These are phyloP conservation scores for Leccinum subatratum DNA, from an alignment of 1,284 basidiomycete genomes.

Conservation along the genomic window DNA sequence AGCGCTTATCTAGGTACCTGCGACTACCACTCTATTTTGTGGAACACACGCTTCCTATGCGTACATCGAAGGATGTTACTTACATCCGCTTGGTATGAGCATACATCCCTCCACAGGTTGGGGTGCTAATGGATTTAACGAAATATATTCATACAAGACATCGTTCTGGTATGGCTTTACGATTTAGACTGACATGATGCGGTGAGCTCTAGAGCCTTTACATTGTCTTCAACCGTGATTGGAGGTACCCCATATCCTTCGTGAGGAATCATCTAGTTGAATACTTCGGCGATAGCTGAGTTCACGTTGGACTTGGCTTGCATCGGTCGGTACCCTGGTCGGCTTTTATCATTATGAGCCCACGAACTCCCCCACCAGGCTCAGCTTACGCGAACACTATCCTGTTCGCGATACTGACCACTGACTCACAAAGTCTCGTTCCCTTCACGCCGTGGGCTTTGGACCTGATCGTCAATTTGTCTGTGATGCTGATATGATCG, in stretches of 20 bases:
- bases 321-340: constrained; percentile 11
- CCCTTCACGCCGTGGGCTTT: constrained; percentile 15
- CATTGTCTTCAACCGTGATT: constrained; percentile 16
- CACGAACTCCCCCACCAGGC: constrained; percentile 5
- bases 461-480: constrained; percentile 16
- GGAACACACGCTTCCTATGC: constrained; percentile 12
- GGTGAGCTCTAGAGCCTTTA: constrained; percentile 19
- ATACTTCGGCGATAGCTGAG: neutral
- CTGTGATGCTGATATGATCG: constrained; percentile 18
- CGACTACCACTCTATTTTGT: constrained; percentile 15
- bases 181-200: neutral
- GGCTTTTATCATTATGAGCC: neutral
- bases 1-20: constrained; percentile 16
- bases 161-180: constrained; percentile 12
- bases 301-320: constrained; percentile 15
- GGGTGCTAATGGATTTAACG: neutral
- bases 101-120: neutral
- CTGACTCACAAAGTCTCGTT: constrained; percentile 5
- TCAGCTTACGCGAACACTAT: constrained; percentile 2
- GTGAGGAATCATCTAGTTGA: constrained; percentile 2
- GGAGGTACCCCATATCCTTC: constrained; percentile 13
- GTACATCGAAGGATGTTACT: constrained; percentile 16
- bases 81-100: constrained; percentile 16
- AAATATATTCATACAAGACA: constrained; percentile 16
- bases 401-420: constrained; percentile 10